Evolutionary conservation across 441 rosid genomes (phyloP).

Genomic region (Manihot esculenta): DNA sequence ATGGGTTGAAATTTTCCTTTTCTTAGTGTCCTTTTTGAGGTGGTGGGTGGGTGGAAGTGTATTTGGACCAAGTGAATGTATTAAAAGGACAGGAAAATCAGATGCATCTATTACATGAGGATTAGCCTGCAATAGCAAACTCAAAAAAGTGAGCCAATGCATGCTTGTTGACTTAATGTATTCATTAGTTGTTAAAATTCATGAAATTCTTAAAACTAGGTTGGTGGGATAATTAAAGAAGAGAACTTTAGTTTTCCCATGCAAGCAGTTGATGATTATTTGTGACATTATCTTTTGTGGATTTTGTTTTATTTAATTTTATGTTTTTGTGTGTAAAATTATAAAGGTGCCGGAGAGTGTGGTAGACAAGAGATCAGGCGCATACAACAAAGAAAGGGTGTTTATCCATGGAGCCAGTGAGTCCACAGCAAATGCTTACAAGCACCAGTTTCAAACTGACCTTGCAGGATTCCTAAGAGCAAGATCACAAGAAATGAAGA

Average conservation of each 20-base stretch:
- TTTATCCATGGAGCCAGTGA: conserved; percentile 75
- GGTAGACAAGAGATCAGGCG: conserved; percentile 59
- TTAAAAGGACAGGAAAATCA: too few relatives aligned
- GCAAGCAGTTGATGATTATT: too few relatives aligned
- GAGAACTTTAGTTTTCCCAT: too few relatives aligned
- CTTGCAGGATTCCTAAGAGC: conserved; percentile 64
- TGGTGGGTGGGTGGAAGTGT: neutral
- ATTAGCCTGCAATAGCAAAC: neutral
- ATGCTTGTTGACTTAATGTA: neutral
- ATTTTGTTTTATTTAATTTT: too few relatives aligned
- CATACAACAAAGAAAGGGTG: conserved; percentile 76
- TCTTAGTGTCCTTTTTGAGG: conserved; percentile 2
- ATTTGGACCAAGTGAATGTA: too few relatives aligned
- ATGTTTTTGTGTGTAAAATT: neutral
- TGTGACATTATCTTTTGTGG: too few relatives aligned
- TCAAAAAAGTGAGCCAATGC: neutral
- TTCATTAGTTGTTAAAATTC: neutral
- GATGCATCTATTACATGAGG: too few relatives aligned
- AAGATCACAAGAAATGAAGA: conserved; percentile 74
- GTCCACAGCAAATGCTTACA: conserved; percentile 61
- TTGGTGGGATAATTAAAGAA: too few relatives aligned
- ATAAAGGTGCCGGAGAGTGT: conserved; percentile 80
- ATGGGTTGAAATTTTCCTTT: neutral
- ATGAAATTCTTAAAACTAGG: neutral
- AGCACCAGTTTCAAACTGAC: conserved; percentile 72